Percentiles rank a stretch among this genome's conserved stretches.
Conservation (phyloP, 768 basidiomycete species). For the Hypholoma sublateritium region DNA sequence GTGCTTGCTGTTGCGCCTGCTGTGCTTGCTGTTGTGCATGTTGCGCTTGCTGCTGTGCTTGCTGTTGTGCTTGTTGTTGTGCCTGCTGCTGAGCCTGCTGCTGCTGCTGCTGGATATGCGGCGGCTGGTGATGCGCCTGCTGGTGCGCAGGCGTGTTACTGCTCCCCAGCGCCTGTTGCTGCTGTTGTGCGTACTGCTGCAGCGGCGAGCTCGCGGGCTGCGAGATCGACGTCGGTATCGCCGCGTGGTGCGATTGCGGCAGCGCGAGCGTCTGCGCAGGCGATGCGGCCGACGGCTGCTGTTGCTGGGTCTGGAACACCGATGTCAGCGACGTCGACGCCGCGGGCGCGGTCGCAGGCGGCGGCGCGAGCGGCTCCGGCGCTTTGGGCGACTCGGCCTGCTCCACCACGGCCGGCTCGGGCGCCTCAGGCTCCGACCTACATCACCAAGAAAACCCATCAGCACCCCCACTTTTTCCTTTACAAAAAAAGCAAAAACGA, state of each 20-base stretch:
- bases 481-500: too few species aligned
- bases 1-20: slow-evolving; percentile 26
- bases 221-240: slow-evolving; percentile 36
- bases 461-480: too few species aligned
- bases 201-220: slow-evolving; percentile 41
- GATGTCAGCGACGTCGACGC: slow-evolving; percentile 37
- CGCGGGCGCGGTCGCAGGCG: slow-evolving; percentile 37
- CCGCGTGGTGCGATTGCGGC: slow-evolving; percentile 25
- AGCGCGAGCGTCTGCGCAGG: slow-evolving; percentile 29
- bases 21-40: slow-evolving; percentile 27
- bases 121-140: slow-evolving; percentile 16
- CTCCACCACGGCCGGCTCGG: slow-evolving; percentile 25
- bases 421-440: slow-evolving; percentile 15
- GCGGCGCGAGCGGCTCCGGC: slow-evolving; percentile 18
- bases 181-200: slow-evolving; percentile 42
- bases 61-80: slow-evolving; percentile 31
- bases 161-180: slow-evolving; percentile 26
- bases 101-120: slow-evolving; percentile 18
- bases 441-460: too few species aligned
- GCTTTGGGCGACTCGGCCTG: slow-evolving; percentile 30
- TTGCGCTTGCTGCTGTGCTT: slow-evolving; percentile 35
- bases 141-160: slow-evolving; percentile 15
- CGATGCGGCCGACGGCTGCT: too few species aligned
- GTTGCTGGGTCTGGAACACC: slow-evolving; percentile 49
- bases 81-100: background rate